phyloP scores from a whole-genome alignment of 2,329 filamentous ascomycete genomes.

The Fusarium luffae region DNA sequence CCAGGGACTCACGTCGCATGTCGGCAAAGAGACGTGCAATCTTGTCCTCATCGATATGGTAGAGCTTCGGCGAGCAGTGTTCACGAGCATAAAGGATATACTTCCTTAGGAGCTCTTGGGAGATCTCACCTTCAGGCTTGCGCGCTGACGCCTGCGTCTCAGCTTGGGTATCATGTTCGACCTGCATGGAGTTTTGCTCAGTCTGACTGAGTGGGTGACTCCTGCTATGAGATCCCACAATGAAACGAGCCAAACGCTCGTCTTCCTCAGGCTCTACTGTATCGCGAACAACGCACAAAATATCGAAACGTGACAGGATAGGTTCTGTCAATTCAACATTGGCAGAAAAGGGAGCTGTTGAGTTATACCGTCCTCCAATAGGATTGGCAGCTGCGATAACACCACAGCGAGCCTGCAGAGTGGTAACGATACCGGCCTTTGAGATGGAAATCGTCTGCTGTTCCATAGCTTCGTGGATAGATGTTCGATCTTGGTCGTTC shows the following conservation, averaged over 20 bases:
- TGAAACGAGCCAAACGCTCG: slow-evolving; percentile 92
- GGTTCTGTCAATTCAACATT: slow-evolving; percentile 98
- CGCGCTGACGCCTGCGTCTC: slow-evolving; percentile 50
- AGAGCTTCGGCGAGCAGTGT: slow-evolving; percentile 89
- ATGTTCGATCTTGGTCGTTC: slow-evolving; percentile 98
- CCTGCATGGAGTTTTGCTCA: slow-evolving; percentile 68
- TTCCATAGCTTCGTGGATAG: slow-evolving; percentile 99
- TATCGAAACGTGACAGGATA: slow-evolving; percentile 97
- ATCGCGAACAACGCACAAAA: slow-evolving; percentile 94
- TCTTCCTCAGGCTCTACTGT: slow-evolving; percentile 93
- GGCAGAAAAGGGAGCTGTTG: slow-evolving; percentile 92
- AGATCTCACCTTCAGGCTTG: slow-evolving; percentile 74
- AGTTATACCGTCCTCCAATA: slow-evolving; percentile 95
- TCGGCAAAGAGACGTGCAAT: slow-evolving; percentile 93
- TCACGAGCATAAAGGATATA: slow-evolving; percentile 97
- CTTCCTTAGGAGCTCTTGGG: slow-evolving; percentile 91
- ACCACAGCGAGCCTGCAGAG: slow-evolving; percentile 92
- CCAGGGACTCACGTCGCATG: slow-evolving; percentile 91
- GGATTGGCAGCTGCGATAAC: slow-evolving; percentile 98
- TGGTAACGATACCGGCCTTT: slow-evolving; percentile 98
- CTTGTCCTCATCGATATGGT: slow-evolving; percentile 98
- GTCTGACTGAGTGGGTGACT: slow-evolving; percentile 77
- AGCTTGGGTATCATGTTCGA: slow-evolving; percentile 64
- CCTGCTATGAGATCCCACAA: slow-evolving; percentile 91
- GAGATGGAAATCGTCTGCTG: slow-evolving; percentile 99